These are phyloP conservation scores for Hymenoscyphus repandus DNA, from an alignment of 2,329 filamentous ascomycete genomes.

Conservation along the genomic window DNA sequence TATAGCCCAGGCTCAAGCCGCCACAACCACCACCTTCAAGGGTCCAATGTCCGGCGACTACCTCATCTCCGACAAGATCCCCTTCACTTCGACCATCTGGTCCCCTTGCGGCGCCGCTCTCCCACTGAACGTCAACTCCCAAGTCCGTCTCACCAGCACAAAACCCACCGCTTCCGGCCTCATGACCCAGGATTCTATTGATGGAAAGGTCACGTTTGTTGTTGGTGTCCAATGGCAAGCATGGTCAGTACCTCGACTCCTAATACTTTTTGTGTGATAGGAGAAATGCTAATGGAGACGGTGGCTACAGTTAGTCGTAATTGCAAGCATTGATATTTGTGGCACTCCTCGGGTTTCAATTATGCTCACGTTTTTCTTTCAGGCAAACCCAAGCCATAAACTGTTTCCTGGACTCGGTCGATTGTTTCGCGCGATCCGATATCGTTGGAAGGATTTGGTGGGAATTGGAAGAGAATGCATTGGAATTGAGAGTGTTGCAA, in stretches of 20 bases:
- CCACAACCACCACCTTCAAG: constrained; percentile 36
- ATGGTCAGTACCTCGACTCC: constrained; percentile 10
- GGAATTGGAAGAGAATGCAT: too few species aligned
- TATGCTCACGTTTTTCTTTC: constrained; percentile 6
- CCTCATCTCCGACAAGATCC: constrained; percentile 37
- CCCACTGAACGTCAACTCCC: constrained; percentile 49
- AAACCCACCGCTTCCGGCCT: constrained; percentile 33
- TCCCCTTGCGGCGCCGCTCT: constrained; percentile 45
- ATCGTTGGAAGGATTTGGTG: neutral
- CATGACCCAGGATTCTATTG: constrained; percentile 44
- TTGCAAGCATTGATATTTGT: constrained; percentile 4
- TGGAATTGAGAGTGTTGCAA: too few species aligned
- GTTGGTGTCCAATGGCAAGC: constrained; percentile 38
- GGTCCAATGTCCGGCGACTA: constrained; percentile 40
- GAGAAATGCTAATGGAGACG: neutral
- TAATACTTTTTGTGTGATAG: neutral
- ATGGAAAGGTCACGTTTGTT: constrained; percentile 41
- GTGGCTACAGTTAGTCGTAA: neutral
- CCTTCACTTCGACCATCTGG: constrained; percentile 43
- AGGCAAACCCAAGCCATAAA: constrained; percentile 12
- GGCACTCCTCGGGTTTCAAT: constrained; percentile 1
- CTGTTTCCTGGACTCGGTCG: neutral
- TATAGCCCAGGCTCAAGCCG: constrained; percentile 32
- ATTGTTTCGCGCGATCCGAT: neutral
- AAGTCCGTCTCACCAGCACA: constrained; percentile 37